Evolutionary conservation across 1,284 basidiomycete species (phyloP).

Genomic region (Caloboletus firmus): DNA sequence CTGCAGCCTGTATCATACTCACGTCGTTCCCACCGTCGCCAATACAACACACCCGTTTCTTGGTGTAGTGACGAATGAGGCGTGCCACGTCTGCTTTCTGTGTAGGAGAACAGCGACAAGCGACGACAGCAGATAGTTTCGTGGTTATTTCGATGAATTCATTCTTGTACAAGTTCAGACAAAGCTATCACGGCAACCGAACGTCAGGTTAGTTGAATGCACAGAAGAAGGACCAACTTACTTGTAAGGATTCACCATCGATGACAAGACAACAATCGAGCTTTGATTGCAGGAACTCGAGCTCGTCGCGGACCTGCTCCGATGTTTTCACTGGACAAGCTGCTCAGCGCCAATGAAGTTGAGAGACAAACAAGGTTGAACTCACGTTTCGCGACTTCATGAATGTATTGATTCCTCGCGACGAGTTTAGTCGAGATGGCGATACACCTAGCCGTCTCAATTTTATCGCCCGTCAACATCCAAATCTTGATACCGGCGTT

Average conservation of each 20-base stretch:
- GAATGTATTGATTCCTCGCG: conserved; percentile 95
- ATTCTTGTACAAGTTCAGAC: conserved; percentile 84
- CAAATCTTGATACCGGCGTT: conserved; percentile 99
- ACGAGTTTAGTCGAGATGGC: conserved; percentile 97
- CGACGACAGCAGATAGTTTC: conserved; percentile 94
- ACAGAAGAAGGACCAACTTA: conserved; percentile 31
- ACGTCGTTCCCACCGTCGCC: conserved; percentile 96
- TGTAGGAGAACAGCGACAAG: conserved; percentile 97
- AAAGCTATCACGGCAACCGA: conserved; percentile 62
- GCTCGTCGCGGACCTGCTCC: conserved; percentile 81
- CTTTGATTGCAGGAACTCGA: conserved; percentile 95
- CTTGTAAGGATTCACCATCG: conserved; percentile 96
- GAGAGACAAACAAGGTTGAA: conserved; percentile 12
- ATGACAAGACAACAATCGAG: conserved; percentile 98
- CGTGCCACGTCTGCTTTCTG: conserved; percentile 98
- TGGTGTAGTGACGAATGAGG: conserved; percentile 86
- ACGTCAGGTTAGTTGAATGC: background rate
- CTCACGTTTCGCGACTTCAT: conserved; percentile 92
- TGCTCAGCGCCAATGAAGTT: conserved; percentile 3
- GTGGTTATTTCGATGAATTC: conserved; percentile 97
- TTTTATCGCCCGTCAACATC: conserved; percentile 99
- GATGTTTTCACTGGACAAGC: conserved; percentile 71
- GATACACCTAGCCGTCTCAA: conserved; percentile 98
- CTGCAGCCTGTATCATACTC: conserved; percentile 94
- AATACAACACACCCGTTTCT: conserved; percentile 96